Percentiles rank a stretch among this genome's conserved stretches.
Evolutionary conservation across 2,329 filamentous ascomycete genomes (phyloP).

Genomic region (Exophiala spinifera): DNA sequence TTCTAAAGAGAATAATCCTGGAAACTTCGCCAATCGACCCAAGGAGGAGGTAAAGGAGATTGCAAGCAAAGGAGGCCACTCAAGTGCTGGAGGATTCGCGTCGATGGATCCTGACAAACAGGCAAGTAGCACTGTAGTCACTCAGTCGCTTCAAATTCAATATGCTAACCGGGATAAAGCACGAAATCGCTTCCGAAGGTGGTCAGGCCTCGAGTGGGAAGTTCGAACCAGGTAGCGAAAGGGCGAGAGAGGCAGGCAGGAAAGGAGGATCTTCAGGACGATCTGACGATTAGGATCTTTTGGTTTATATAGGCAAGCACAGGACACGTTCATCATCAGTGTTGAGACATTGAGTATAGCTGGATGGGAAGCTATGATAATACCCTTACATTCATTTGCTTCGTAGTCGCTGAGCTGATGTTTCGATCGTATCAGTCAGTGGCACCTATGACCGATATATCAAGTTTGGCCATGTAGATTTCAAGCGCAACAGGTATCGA

Average conservation of each 20-base stretch:
- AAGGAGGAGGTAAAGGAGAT: constrained; percentile 40
- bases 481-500: no score
- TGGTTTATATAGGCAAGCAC: no score
- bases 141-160: no score
- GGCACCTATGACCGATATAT: no score
- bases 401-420: no score
- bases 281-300: no score
- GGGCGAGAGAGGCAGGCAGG: constrained; percentile 52
- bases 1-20: constrained; percentile 27
- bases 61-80: constrained; percentile 36
- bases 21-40: constrained; percentile 38
- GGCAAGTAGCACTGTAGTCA: constrained; percentile 18
- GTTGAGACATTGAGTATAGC: no score
- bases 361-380: no score
- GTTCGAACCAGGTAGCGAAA: constrained; percentile 52
- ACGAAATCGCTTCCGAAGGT: constrained; percentile 55
- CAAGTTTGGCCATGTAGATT: no score
- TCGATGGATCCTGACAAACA: constrained; percentile 34
- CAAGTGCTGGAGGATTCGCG: constrained; percentile 33
- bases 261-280: constrained; percentile 55
- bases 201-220: constrained; percentile 54
- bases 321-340: no score
- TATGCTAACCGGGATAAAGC: constrained; percentile 35
- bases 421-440: no score
- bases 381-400: no score